Evolutionary conservation across 2,329 filamentous ascomycete species (phyloP), one percentile per base, ranked within the genome.

Genomic region (Pseudogymnoascus sp.): DNA sequence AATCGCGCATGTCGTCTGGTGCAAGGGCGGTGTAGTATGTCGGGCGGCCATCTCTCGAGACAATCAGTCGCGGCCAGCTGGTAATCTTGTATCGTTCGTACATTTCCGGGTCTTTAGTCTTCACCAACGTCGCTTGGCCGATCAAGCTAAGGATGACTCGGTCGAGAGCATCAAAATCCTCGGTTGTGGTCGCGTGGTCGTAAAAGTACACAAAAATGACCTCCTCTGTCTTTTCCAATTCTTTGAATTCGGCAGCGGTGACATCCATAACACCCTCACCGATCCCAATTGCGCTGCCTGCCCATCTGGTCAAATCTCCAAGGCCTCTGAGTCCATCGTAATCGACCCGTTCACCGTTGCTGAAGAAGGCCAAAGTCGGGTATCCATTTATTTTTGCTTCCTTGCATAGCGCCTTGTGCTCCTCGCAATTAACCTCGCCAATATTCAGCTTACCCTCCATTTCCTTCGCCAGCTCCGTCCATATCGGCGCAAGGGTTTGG

Each of bases 201-300:
- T 97, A 99, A 75, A 97, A 96, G 78, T 97, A 99, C 68, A 96
- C 78, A 75, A 99, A 99, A 62, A 97, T 88, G 65, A 99, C 94
- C 65, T 97, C 92, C 70, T 97, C 91, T 66, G 89, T 93, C 78
- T 94, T 83, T 74, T 99, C 93, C 69, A 99, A 79, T 65, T 87
- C 86, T 73, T 89, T 87, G 71, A 99, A 92, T 3, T 83, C 80
- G 23, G 81, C 83, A 8, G 87, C 86, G 71, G 92, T 86, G 10
- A 99, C 89, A 69, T 97, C 89, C 63, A 84, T 84, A 29, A 99
- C 86, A 45, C 91, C 91, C 58, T 82, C 80, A 8, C 87, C 86
- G 63, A 91, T 81, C 61, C 92, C 89, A 41, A 94, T 81, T 3
- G 93, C 92, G 72, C 92, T 95, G 67, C 93, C 88, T 4, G 92